phyloP scores from a whole-genome alignment of 371 early-diverging fungal genomes.

The Gilbertella persicaria region DNA sequence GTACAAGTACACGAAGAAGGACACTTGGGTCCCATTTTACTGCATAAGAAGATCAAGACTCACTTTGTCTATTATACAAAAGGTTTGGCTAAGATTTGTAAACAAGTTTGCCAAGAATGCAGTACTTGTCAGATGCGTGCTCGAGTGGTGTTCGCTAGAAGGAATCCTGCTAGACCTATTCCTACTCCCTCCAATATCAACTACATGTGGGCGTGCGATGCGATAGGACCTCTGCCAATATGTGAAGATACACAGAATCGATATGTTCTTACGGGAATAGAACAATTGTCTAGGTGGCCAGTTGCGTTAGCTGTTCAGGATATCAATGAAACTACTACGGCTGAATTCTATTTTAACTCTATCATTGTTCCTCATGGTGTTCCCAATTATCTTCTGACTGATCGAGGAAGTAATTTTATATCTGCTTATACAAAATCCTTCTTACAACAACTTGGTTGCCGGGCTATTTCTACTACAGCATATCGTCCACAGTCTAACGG shows the following conservation, averaged over 20 bases:
- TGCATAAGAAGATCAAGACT: no score
- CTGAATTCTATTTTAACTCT: constrained; percentile 6
- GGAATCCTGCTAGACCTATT: no score
- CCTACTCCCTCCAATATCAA: no score
- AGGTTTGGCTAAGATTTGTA: no score
- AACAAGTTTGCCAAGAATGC: no score
- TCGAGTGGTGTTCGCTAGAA: no score
- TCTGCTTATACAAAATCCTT: constrained; percentile 5
- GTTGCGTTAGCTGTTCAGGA: constrained; percentile 6
- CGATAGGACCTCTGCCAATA: constrained; percentile 21
- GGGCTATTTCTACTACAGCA: constrained; percentile 17
- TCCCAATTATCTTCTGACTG: constrained; percentile 12
- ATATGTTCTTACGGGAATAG: constrained; percentile 3
- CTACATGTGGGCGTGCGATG: constrained; percentile 18
- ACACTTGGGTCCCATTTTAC: constrained; percentile 20
- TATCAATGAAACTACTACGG: constrained; percentile 16
- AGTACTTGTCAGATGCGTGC: no score
- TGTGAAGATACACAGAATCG: not conserved
- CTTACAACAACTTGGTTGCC: constrained; percentile 11
- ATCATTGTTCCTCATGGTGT: constrained; percentile 13
- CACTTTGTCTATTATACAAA: no score
- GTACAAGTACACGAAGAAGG: constrained; percentile 17
- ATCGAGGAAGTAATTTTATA: constrained; percentile 28
- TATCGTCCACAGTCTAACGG: constrained; percentile 36
- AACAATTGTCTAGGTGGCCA: constrained; percentile 12